Evolutionary conservation across 1,284 basidiomycete genomes (phyloP).

Genomic region (Cryptococcus sp.): DNA sequence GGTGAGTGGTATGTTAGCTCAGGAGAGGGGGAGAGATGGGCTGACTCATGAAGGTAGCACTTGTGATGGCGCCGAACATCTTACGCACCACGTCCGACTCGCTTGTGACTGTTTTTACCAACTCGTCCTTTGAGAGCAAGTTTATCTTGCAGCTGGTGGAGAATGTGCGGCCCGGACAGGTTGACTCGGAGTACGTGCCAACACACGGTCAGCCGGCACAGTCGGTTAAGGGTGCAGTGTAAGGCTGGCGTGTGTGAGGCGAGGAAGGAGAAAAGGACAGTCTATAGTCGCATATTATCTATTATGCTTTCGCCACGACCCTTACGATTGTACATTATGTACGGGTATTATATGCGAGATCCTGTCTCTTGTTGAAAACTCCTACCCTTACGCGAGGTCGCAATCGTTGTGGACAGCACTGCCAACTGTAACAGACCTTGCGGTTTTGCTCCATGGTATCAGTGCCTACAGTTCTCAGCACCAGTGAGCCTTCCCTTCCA

Average conservation of each 20-base stretch:
- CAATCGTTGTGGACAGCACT: no score
- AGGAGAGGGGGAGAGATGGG: neutral
- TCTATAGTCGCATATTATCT: no score
- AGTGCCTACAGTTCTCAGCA: neutral
- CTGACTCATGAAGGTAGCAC: constrained; percentile 63
- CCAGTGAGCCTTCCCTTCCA: neutral
- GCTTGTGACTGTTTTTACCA: constrained; percentile 80
- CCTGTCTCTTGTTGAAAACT: no score
- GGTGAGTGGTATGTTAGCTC: constrained; percentile 21
- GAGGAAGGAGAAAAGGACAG: neutral
- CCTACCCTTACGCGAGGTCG: no score
- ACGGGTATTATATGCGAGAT: neutral
- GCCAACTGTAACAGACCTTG: no score
- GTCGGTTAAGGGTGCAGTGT: constrained; percentile 1
- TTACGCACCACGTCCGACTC: constrained; percentile 75
- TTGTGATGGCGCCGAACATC: constrained; percentile 86
- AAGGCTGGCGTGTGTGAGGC: neutral
- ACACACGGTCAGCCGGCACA: constrained; percentile 16
- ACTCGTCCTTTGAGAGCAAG: constrained; percentile 80
- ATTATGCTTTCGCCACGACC: no score
- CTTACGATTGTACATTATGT: neutral
- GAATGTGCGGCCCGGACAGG: constrained; percentile 67
- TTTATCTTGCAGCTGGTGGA: constrained; percentile 79
- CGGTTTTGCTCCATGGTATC: no score
- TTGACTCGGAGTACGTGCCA: constrained; percentile 64